These are phyloP conservation scores for Phoenix dactylifera DNA, from an alignment of 176 grass and related monocot genomes.

Conservation along the genomic window DNA sequence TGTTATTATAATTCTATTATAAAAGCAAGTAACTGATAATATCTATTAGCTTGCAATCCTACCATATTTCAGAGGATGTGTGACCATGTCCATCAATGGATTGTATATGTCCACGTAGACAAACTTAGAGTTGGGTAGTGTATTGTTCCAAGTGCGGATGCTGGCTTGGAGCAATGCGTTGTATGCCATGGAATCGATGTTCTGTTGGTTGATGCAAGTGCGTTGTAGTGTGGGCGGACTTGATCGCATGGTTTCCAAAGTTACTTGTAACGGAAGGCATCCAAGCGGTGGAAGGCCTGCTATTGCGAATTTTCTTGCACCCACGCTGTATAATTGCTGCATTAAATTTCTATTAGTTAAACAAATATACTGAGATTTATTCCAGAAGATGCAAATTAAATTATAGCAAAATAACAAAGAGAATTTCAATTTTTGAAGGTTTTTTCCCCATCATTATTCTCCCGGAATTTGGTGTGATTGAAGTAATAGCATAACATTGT, in stretches of 20 bases:
- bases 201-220: constrained; percentile 22
- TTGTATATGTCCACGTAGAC: constrained; percentile 35
- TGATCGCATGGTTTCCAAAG: neutral
- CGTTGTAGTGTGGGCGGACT: neutral
- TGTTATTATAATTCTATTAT: too few species aligned
- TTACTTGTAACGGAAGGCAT: constrained; percentile 41
- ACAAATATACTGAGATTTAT: too few species aligned
- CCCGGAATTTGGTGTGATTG: too few species aligned
- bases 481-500: too few species aligned
- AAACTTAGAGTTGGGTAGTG: constrained; percentile 8
- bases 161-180: constrained; percentile 25
- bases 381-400: too few species aligned
- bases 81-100: constrained; percentile 37
- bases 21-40: too few species aligned
- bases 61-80: constrained; percentile 38
- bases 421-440: too few species aligned
- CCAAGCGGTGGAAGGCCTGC: constrained; percentile 42
- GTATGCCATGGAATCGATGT: constrained; percentile 22
- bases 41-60: neutral
- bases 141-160: constrained; percentile 16
- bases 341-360: neutral
- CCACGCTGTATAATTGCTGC: constrained; percentile 38
- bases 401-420: too few species aligned
- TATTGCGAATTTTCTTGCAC: constrained; percentile 35
- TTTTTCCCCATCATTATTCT: too few species aligned